phyloP scores from a whole-genome alignment of 176 grass and related monocot genomes.

The Hordeum vulgare region DNA sequence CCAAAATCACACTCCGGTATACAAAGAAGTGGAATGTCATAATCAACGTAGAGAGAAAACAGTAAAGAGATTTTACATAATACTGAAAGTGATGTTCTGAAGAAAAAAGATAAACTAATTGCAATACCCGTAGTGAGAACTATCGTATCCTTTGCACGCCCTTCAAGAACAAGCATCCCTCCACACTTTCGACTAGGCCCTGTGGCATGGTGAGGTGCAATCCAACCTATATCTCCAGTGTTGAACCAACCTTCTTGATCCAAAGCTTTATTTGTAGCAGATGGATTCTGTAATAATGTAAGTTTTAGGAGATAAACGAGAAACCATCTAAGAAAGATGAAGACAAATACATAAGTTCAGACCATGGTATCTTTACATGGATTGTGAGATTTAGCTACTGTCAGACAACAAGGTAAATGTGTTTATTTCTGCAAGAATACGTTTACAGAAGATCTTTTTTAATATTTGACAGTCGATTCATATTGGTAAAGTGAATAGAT shows the following conservation, averaged over 20 bases:
- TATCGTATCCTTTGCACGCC: conserved; percentile 94
- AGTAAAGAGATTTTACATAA: neutral
- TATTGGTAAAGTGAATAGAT: conserved; percentile 6
- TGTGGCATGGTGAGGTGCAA: conserved; percentile 44
- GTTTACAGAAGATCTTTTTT: conserved; percentile 3
- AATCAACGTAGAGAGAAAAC: neutral
- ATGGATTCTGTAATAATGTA: conserved; percentile 46
- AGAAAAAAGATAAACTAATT: too few species aligned
- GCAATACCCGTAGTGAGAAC: conserved; percentile 83
- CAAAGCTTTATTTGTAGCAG: conserved; percentile 51
- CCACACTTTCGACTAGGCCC: conserved; percentile 71
- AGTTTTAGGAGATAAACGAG: conserved; percentile 1
- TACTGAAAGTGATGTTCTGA: too few species aligned
- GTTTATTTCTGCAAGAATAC: neutral
- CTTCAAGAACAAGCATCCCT: conserved; percentile 96
- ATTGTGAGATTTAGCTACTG: neutral
- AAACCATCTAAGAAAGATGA: neutral
- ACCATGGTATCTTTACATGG: neutral
- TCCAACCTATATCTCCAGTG: conserved; percentile 97
- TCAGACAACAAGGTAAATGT: neutral
- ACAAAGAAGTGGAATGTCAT: neutral
- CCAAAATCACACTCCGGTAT: neutral
- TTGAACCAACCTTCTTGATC: conserved; percentile 77
- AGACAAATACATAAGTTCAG: neutral
- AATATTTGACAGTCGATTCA: neutral